Evolutionary conservation across 2,329 filamentous ascomycete genomes (phyloP).

Genomic region (Anthostomella pinea): DNA sequence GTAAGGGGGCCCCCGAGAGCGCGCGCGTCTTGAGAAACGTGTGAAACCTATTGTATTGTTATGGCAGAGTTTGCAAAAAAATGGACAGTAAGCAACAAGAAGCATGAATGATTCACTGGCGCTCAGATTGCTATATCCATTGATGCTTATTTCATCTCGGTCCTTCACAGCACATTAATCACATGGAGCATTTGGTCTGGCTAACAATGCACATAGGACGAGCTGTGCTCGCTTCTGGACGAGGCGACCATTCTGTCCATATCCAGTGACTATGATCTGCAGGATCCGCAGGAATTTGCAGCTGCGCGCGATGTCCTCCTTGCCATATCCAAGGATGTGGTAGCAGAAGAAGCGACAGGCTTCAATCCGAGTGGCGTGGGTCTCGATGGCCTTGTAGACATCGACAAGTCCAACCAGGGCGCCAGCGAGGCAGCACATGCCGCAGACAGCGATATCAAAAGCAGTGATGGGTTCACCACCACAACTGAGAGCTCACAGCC

Average conservation of each 20-base stretch:
- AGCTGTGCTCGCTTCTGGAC: slow-evolving; percentile 74
- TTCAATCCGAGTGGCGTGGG: slow-evolving; percentile 77
- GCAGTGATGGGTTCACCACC: slow-evolving; percentile 24
- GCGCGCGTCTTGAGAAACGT: too few relatives aligned
- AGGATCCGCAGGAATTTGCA: slow-evolving; percentile 47
- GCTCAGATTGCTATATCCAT: too few relatives aligned
- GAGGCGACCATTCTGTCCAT: slow-evolving; percentile 75
- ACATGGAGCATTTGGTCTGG: too few relatives aligned
- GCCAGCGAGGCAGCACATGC: slow-evolving; percentile 11
- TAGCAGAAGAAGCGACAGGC: slow-evolving; percentile 65
- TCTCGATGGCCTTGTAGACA: slow-evolving; percentile 31
- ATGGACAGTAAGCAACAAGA: slow-evolving; percentile 24
- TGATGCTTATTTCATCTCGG: too few relatives aligned
- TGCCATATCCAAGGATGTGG: slow-evolving; percentile 61
- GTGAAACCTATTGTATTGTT: slow-evolving; percentile 2
- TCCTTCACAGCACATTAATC: too few relatives aligned
- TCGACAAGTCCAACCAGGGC: slow-evolving; percentile 15
- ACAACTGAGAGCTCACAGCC: slow-evolving; percentile 26
- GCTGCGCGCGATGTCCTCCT: slow-evolving; percentile 60
- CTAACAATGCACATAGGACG: too few relatives aligned
- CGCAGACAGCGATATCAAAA: slow-evolving; percentile 26
- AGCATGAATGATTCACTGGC: too few relatives aligned
- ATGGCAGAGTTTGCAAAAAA: slow-evolving; percentile 20
- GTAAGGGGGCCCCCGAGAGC: too few relatives aligned
- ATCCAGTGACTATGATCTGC: slow-evolving; percentile 68